Percentiles rank a stretch among this genome's conserved stretches.
Conservation (phyloP, 2,329 filamentous ascomycete species). For the Aspergillus pseudoglaucus region DNA sequence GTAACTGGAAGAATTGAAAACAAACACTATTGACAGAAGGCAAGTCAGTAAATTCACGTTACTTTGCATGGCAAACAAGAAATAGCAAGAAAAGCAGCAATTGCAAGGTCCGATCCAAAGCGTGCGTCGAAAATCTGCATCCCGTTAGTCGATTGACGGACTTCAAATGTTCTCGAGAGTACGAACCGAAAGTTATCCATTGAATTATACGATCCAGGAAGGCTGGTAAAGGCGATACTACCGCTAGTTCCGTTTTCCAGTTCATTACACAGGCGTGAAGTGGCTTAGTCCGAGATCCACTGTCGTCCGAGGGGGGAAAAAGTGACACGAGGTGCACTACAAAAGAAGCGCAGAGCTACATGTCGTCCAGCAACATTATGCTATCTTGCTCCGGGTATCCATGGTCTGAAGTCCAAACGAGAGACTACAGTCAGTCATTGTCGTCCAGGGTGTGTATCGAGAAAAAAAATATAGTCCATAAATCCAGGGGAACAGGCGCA, state of each 20-base stretch:
- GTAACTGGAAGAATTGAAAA: conserved; percentile 10
- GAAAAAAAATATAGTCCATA: too few species aligned
- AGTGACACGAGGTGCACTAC: neutral
- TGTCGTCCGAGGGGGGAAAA: neutral
- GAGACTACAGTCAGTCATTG: conserved; percentile 1
- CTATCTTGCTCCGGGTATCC: neutral
- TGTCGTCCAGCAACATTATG: neutral
- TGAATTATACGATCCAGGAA: neutral
- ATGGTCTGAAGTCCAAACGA: conserved; percentile 1
- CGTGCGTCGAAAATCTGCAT: neutral
- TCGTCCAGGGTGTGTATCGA: conserved; percentile 2
- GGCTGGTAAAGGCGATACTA: neutral
- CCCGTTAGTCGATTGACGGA: neutral
- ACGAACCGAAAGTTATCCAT: neutral
- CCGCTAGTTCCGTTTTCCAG: neutral
- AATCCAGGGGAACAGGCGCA: neutral
- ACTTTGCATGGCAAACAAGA: neutral
- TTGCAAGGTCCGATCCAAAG: neutral
- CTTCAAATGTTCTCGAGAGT: neutral
- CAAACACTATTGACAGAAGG: conserved; percentile 23
- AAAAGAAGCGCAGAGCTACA: neutral
- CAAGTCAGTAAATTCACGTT: conserved; percentile 23
- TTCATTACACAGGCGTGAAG: neutral
- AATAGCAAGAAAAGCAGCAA: neutral
- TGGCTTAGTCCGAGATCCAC: neutral